phyloP scores from a whole-genome alignment of 768 basidiomycete genomes.

The Russula emetica region DNA sequence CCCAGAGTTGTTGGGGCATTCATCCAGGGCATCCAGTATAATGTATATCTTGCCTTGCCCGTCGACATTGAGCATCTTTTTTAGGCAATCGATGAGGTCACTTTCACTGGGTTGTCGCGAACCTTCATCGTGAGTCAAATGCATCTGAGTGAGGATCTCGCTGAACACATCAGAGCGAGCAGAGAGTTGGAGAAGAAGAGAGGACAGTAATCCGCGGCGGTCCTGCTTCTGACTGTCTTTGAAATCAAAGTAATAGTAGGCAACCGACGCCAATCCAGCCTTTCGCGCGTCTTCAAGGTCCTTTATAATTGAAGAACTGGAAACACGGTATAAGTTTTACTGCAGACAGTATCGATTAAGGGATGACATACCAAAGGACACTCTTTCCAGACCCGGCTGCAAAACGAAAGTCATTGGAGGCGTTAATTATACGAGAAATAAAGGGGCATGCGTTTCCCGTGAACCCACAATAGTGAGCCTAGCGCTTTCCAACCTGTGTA shows the following conservation, averaged over 20 bases:
- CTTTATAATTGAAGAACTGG: slow-evolving; percentile 7
- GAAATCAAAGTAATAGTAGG: slow-evolving; percentile 8
- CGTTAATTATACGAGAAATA: not conserved
- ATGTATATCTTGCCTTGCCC: not conserved
- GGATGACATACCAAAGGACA: slow-evolving; percentile 2
- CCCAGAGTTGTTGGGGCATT: slow-evolving; percentile 4
- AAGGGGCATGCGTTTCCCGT: slow-evolving; percentile 1
- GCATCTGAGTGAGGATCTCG: not conserved
- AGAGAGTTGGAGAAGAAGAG: slow-evolving; percentile 8
- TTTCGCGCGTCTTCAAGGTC: not conserved
- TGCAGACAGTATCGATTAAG: not conserved
- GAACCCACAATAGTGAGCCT: slow-evolving; percentile 1
- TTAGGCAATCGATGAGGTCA: slow-evolving; percentile 1
- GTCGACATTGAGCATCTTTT: not conserved
- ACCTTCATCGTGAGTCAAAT: not conserved
- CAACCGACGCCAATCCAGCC: not conserved
- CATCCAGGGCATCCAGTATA: slow-evolving; percentile 4
- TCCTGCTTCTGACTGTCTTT: slow-evolving; percentile 3
- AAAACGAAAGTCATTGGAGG: not conserved
- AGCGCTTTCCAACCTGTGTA: slow-evolving; percentile 9
- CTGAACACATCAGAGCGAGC: not conserved
- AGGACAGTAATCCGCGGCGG: slow-evolving; percentile 3
- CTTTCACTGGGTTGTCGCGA: slow-evolving; percentile 7
- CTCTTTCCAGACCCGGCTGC: slow-evolving; percentile 8
- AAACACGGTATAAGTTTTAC: not conserved